phyloP scores from a whole-genome alignment of 1,139 yeast genomes.

The Pneumocystis jirovecii region DNA sequence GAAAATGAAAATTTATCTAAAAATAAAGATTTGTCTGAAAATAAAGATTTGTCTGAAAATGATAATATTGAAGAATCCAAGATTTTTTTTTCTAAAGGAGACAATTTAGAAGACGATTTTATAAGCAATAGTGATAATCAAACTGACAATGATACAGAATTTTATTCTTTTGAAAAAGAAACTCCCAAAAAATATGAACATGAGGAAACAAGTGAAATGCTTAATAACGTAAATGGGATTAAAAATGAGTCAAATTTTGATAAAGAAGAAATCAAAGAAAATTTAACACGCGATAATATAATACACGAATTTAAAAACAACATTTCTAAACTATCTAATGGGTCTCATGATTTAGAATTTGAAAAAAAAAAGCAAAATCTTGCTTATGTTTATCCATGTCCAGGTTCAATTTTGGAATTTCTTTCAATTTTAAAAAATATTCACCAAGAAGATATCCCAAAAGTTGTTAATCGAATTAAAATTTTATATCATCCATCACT shows the following conservation, averaged over 20 bases:
- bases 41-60: conserved; percentile 58
- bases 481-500: conserved; percentile 58
- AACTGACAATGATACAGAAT: not conserved
- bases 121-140: conserved; percentile 20
- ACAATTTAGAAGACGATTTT: conserved; percentile 15
- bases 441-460: conserved; percentile 33
- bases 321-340: not conserved
- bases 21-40: conserved; percentile 60
- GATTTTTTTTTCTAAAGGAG: conserved; percentile 18
- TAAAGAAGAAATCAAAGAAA: conserved; percentile 7
- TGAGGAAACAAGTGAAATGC: not conserved
- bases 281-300: not conserved
- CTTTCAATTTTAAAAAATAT: conserved; percentile 26
- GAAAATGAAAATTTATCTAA: conserved; percentile 59
- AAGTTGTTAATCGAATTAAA: conserved; percentile 41
- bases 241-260: conserved; percentile 7
- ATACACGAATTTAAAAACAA: not conserved
- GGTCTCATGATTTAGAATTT: not conserved
- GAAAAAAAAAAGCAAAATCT: conserved; percentile 14
- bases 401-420: conserved; percentile 42
- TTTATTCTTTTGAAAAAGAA: not conserved
- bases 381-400: conserved; percentile 32
- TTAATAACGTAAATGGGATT: not conserved
- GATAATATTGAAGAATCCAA: conserved; percentile 21
- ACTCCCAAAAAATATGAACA: not conserved